Conservation (phyloP, 192 early-diverging fungal genomes). For the Entomortierella parvispora region DNA sequence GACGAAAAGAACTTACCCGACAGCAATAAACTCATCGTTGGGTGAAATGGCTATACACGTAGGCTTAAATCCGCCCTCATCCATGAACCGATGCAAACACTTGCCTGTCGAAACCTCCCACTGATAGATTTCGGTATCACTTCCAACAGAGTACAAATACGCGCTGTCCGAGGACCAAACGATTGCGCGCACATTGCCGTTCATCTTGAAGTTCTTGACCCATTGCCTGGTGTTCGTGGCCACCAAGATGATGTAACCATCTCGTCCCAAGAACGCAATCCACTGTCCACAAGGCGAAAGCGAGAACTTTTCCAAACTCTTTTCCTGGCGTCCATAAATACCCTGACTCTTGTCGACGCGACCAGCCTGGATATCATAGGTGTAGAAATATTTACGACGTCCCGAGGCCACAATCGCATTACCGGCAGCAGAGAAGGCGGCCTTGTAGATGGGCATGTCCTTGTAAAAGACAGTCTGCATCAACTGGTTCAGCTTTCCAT, state of each 20-base stretch:
- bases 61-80: conserved; percentile 85
- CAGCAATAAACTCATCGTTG: conserved; percentile 82
- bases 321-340: conserved; percentile 81
- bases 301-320: conserved; percentile 75
- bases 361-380: conserved; percentile 85
- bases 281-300: conserved; percentile 77
- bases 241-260: conserved; percentile 87
- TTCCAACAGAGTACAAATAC: conserved; percentile 80
- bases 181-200: conserved; percentile 75
- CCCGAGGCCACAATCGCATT: conserved; percentile 80
- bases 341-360: conserved; percentile 73
- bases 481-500: conserved; percentile 93
- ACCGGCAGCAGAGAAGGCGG: conserved; percentile 82
- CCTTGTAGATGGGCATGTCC: conserved; percentile 85
- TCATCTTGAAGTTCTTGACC: conserved; percentile 92
- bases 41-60: conserved; percentile 75
- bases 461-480: conserved; percentile 90
- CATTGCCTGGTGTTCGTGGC: conserved; percentile 85
- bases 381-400: conserved; percentile 83
- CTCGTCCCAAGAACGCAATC: conserved; percentile 80
- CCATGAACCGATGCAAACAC: conserved; percentile 82
- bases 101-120: conserved; percentile 83
- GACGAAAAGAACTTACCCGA: conserved; percentile 69
- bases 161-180: conserved; percentile 85
- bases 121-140: conserved; percentile 89